Evolutionary conservation across 805 yeast genomes (phyloP), one percentile per base, ranked within the genome.

Genomic region (Citeromyces matritensis): DNA sequence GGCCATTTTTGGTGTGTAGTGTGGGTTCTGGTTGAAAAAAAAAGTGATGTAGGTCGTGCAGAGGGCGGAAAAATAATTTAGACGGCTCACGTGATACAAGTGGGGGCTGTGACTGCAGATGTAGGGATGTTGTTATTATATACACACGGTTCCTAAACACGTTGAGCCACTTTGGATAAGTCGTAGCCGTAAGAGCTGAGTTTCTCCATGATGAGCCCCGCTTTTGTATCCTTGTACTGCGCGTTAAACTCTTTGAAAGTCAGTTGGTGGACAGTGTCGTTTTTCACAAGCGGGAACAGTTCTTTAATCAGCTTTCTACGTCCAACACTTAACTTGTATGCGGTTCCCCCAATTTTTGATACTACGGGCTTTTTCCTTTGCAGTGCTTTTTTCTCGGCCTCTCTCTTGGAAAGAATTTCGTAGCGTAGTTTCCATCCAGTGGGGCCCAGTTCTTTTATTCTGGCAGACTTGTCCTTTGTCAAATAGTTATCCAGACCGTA

Each of bases 401-500:
- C 57, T 44, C 54, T 47, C 36, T 53, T 51, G 43, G 54, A 55
- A 45, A 88, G 51, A 10, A 91, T 73, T 35, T 73, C 69, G 51
- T 78, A 86, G 47, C 88, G 77, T 42, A 91, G 62, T 43, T 69
- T 70, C 97, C 97, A 91, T 23, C 97, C 98, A 35, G 69, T 63
- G 33, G 86, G 78, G 0, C 98, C 98, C 47, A 91, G 59, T 50
- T 91, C 94, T 59, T 91, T 91, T 40, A 83, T 63, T 58, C 98
- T 68, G 3, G 94, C 93, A 5, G 93, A 63, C 42, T 80, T 83
- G 37, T 85, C 94, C 55, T 91, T 91, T 27, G 73, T 65, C 38
- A 91, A 54, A 49, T 91, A 91, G 40, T 75, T 75, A 49, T 91
- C 99, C 35, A 91, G 62, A 4, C 99, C 98, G 38, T 98, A 98